Conservation (phyloP, 805 yeast species). For the Myxozyma vanderwaltii region DNA sequence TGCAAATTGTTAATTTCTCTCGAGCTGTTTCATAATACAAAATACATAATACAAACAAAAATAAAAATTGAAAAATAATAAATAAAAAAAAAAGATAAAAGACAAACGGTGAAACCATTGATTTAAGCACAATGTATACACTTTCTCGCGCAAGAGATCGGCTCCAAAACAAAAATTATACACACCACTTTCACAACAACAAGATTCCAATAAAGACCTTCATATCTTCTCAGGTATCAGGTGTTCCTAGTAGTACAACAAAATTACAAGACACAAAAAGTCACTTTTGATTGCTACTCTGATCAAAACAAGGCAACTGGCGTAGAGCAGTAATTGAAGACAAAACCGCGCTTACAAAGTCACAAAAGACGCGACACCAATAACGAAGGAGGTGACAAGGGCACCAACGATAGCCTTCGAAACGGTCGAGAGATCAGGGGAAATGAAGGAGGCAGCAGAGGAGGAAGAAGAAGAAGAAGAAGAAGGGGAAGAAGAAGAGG, state of each 20-base stretch:
- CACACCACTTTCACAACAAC: no score
- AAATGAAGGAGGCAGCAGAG: slow-evolving; percentile 12
- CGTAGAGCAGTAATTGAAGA: not conserved
- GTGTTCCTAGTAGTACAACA: not conserved
- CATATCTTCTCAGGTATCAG: no score
- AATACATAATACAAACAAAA: not conserved
- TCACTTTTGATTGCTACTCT: not conserved
- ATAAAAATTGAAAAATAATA: not conserved
- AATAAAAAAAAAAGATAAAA: not conserved
- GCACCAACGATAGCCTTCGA: slow-evolving; percentile 14
- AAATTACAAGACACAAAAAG: not conserved
- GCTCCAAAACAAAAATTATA: no score
- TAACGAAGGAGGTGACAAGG: slow-evolving; percentile 17
- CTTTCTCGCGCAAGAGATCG: no score
- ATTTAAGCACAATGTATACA: no score
- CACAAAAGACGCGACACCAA: slow-evolving; percentile 18
- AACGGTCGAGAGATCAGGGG: slow-evolving; percentile 1
- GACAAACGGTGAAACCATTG: no score
- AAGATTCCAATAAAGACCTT: no score
- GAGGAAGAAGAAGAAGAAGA: slow-evolving; percentile 2
- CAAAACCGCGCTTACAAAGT: not conserved
- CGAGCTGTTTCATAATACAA: not conserved
- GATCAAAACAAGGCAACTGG: no score
- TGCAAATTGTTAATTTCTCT: not conserved
- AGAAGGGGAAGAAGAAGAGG: not conserved